Conservation (phyloP, 1,284 basidiomycete genomes). For the Pulveroboletus sp. region DNA sequence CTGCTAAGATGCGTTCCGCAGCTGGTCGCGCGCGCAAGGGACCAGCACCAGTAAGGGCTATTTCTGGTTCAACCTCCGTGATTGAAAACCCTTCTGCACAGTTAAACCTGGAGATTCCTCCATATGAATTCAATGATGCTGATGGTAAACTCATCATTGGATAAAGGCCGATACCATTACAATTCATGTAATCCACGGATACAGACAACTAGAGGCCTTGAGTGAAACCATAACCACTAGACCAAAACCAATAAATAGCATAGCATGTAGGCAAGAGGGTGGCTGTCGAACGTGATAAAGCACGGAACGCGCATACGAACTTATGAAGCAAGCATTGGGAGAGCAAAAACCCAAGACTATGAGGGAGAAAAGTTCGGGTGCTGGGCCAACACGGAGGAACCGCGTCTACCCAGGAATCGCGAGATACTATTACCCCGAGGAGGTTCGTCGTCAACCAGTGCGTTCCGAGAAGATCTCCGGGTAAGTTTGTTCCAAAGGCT, state of each 20-base stretch:
- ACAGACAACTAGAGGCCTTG: conserved; percentile 29
- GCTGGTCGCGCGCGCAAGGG: conserved; percentile 95
- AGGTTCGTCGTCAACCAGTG: conserved; percentile 13
- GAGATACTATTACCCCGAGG: conserved; percentile 22
- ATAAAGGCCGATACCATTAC: conserved; percentile 45
- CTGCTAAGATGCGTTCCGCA: conserved; percentile 34
- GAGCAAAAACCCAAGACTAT: not conserved
- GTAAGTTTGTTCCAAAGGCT: conserved; percentile 31
- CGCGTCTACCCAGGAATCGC: conserved; percentile 21
- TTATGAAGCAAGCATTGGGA: not conserved
- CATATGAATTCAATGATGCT: conserved; percentile 84
- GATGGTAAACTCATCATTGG: conserved; percentile 91
- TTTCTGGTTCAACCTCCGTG: not conserved
- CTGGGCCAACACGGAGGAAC: conserved; percentile 10
- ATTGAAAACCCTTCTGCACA: conserved; percentile 35
- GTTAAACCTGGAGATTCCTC: conserved; percentile 94
- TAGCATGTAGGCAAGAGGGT: not conserved
- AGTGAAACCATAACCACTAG: conserved; percentile 1
- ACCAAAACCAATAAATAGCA: not conserved
- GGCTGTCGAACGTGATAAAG: not conserved
- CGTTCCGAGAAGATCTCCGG: conserved; percentile 21
- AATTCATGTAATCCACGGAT: conserved; percentile 23
- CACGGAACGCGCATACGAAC: not conserved
- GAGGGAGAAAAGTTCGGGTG: conserved; percentile 3
- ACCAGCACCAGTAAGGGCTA: conserved; percentile 77